Percentiles rank a stretch among this genome's conserved stretches.
These are phyloP conservation scores for Colletotrichum sp. DNA, from an alignment of 2,329 filamentous ascomycete genomes.

Conservation along the genomic window DNA sequence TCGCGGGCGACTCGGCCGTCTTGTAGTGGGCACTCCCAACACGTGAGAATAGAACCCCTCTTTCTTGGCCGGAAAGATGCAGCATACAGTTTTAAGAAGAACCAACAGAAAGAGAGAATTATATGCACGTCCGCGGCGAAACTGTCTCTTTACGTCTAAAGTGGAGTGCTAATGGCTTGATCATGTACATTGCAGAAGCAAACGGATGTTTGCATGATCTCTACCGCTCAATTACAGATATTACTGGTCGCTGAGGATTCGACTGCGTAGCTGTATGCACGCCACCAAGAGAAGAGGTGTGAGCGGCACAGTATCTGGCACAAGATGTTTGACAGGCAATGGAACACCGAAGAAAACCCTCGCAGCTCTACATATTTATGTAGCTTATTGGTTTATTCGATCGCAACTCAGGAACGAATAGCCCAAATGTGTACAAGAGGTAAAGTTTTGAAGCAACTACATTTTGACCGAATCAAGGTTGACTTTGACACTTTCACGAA, in stretches of 20 bases:
- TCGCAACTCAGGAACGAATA: not conserved
- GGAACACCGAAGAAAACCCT: not conserved
- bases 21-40: not conserved
- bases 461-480: not conserved
- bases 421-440: fast-evolving
- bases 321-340: not conserved
- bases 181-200: not conserved
- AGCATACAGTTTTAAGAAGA: not conserved
- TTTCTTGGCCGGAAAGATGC: not conserved
- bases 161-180: not conserved
- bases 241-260: not conserved
- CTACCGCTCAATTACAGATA: not conserved
- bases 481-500: not conserved
- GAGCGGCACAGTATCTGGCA: not conserved
- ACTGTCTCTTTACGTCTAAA: not conserved
- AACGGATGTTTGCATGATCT: not conserved
- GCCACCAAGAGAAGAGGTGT: not conserved
- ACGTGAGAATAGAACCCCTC: not conserved
- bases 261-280: not conserved
- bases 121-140: not conserved
- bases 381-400: not conserved
- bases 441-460: not conserved
- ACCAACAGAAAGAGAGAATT: not conserved
- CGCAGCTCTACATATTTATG: not conserved
- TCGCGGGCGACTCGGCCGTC: not conserved